A percentile compares a stretch with the other conserved stretches of the same genome.
Conservation (phyloP, 768 basidiomycete genomes). For the Leccinellum luteum region DNA sequence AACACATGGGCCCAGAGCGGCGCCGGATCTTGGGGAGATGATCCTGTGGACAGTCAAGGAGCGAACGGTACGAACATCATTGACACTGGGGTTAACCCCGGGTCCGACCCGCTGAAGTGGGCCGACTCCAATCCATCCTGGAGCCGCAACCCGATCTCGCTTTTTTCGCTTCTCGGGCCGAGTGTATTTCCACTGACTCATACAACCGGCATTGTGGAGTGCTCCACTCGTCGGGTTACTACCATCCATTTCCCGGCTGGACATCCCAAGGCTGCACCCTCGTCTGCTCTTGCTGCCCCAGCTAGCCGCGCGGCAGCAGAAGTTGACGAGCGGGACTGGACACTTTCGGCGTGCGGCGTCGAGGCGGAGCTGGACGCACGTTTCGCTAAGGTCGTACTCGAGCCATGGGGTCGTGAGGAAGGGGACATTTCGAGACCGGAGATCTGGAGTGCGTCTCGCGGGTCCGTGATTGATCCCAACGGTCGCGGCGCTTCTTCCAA, state of each 20-base stretch:
- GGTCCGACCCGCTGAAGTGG: conserved; percentile 8
- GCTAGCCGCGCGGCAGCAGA: conserved; percentile 7
- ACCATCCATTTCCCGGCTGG: conserved; percentile 40
- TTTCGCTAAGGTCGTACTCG: conserved; percentile 50
- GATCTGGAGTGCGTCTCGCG: conserved; percentile 37
- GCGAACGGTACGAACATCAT: neutral
- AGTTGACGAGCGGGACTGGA: conserved; percentile 6
- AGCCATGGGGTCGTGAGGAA: conserved; percentile 50
- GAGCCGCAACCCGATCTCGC: conserved; percentile 20
- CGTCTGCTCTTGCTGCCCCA: neutral
- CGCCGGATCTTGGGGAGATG: conserved; percentile 2
- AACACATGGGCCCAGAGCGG: conserved; percentile 12
- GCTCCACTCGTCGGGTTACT: conserved; percentile 57
- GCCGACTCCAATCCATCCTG: conserved; percentile 21
- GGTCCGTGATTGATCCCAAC: conserved; percentile 31
- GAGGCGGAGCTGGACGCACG: conserved; percentile 47
- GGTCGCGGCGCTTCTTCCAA: conserved; percentile 6
- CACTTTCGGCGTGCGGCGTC: conserved; percentile 29
- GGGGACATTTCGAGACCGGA: conserved; percentile 37
- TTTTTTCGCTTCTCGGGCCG: conserved; percentile 51
- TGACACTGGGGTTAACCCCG: neutral
- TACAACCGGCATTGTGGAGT: conserved; percentile 62
- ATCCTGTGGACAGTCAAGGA: conserved; percentile 8
- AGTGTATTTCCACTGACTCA: conserved; percentile 60
- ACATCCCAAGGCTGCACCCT: conserved; percentile 13